Percentiles rank a stretch among this genome's conserved stretches.
phyloP scores from a whole-genome alignment of 352 stramenopile species.

The Phytophthora melonis region DNA sequence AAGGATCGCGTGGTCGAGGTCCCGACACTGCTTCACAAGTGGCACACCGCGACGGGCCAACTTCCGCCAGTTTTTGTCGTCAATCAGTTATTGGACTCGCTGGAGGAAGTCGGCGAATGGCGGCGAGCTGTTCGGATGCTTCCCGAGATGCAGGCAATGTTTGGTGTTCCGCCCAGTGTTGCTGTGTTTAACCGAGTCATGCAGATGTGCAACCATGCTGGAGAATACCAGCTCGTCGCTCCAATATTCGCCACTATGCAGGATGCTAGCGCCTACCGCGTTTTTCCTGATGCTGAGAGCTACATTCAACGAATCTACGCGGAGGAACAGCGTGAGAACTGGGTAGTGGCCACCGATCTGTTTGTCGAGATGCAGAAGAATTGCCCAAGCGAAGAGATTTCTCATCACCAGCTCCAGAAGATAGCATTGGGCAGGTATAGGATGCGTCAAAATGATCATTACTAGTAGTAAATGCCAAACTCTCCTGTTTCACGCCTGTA shows the following conservation, averaged over 20 bases:
- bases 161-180: conserved; percentile 54
- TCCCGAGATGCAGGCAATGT: conserved; percentile 51
- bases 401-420: conserved; percentile 54
- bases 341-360: conserved; percentile 66
- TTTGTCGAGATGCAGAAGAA: conserved; percentile 83
- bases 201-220: conserved; percentile 72
- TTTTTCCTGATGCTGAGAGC: conserved; percentile 61
- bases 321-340: conserved; percentile 72
- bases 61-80: conserved; percentile 43
- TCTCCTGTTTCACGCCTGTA: not conserved
- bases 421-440: conserved; percentile 77
- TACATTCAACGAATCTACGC: conserved; percentile 84
- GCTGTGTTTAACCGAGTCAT: conserved; percentile 66
- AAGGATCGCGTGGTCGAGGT: conserved; percentile 49
- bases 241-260: conserved; percentile 83
- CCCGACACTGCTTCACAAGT: conserved; percentile 45
- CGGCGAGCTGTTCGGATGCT: conserved; percentile 55
- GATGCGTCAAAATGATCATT: conserved; percentile 41
- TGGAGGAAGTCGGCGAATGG: conserved; percentile 61
- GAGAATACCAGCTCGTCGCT: conserved; percentile 55
- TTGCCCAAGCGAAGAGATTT: conserved; percentile 61
- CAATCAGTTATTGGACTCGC: conserved; percentile 55
- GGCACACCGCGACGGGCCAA: conserved; percentile 38
- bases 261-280: conserved; percentile 49
- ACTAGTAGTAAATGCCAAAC: conserved; percentile 6